These are phyloP conservation scores for Kickxella alabastrina DNA, from an alignment of 192 early-diverging fungal species.

Conservation along the genomic window DNA sequence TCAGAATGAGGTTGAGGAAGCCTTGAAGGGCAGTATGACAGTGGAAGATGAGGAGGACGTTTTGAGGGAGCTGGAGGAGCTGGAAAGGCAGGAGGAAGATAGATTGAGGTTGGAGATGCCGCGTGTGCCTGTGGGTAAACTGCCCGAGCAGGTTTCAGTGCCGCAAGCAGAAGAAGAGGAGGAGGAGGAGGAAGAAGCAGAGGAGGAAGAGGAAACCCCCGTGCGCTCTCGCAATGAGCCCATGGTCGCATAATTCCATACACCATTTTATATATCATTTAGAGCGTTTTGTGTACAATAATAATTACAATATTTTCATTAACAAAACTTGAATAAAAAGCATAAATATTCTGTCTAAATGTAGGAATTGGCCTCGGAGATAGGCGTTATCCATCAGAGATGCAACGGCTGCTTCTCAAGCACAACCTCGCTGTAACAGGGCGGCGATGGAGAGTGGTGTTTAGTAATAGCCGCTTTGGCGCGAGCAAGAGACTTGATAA, in stretches of 20 bases:
- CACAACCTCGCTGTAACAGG: no score
- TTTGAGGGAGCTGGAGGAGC: conserved; percentile 70
- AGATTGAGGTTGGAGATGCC: conserved; percentile 23
- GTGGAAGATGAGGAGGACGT: conserved; percentile 85
- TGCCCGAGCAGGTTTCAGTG: conserved; percentile 9
- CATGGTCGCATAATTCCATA: conserved; percentile 29
- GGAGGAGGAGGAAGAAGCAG: conserved; percentile 16
- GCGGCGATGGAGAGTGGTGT: no score
- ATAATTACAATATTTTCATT: no score
- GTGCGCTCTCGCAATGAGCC: conserved; percentile 20
- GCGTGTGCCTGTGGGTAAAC: conserved; percentile 16
- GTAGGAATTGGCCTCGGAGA: no score
- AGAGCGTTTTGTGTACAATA: no score
- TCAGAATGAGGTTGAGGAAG: conserved; percentile 74
- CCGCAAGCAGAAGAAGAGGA: background rate
- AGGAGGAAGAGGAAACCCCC: conserved; percentile 3
- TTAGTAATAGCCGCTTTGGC: no score
- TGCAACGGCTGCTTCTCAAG: no score
- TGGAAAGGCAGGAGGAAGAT: conserved; percentile 49
- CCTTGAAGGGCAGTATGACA: conserved; percentile 70
- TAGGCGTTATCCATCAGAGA: no score
- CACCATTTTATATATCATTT: no score
- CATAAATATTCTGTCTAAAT: no score
- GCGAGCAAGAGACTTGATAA: no score
- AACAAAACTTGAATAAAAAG: no score